phyloP scores from a whole-genome alignment of 805 yeast species.

The Pichia pseudocactophila region DNA sequence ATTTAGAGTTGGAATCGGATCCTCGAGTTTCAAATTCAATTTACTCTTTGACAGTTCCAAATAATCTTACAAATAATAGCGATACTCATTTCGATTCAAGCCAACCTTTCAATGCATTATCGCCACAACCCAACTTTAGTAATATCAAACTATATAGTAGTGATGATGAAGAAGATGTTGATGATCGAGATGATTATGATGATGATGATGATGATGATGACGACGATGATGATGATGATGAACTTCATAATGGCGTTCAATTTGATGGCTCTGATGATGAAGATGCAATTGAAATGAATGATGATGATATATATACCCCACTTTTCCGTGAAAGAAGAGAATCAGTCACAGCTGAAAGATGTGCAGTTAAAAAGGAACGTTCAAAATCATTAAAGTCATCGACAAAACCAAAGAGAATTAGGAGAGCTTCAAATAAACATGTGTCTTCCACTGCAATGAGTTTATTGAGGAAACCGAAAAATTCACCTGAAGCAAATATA shows the following conservation, averaged over 20 bases:
- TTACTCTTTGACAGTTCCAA: conserved; percentile 23
- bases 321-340: conserved; percentile 23
- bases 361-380: conserved; percentile 12
- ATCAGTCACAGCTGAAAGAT: conserved; percentile 17
- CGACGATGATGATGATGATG: background rate
- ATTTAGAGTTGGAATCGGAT: background rate
- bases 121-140: conserved; percentile 1
- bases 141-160: background rate
- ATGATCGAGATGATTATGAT: conserved; percentile 2
- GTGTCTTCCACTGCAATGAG: background rate
- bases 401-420: conserved; percentile 9
- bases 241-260: conserved; percentile 13
- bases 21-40: conserved; percentile 15
- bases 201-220: conserved; percentile 4
- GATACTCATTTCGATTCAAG: background rate
- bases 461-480: conserved; percentile 6
- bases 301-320: conserved; percentile 25
- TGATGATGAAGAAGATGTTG: conserved; percentile 9
- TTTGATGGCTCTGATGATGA: conserved; percentile 14
- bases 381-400: conserved; percentile 17
- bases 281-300: conserved; percentile 9
- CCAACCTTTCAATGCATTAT: background rate
- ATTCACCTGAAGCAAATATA: background rate
- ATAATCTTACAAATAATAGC: background rate
- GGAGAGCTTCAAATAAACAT: conserved; percentile 3